Percentiles rank a stretch among this genome's conserved stretches.
These are phyloP conservation scores for Oryza meridionalis DNA, from an alignment of 176 grass and related monocot species.

Conservation along the genomic window DNA sequence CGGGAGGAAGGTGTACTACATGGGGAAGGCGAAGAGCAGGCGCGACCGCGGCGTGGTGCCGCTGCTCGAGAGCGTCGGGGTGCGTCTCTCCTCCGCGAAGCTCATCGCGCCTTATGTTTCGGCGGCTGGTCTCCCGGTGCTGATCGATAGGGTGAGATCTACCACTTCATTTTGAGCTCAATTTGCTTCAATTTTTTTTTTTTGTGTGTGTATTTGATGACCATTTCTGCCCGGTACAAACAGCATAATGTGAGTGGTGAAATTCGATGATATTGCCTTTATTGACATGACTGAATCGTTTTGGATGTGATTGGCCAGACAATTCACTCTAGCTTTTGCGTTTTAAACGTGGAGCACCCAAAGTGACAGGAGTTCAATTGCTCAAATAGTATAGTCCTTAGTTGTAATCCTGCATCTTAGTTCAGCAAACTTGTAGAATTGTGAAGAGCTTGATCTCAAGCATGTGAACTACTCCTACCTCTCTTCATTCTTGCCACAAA, in stretches of 20 bases:
- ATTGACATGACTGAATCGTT: too few species aligned
- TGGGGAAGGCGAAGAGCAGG: constrained; percentile 79
- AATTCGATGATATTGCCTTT: too few species aligned
- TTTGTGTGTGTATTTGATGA: too few species aligned
- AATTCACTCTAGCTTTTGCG: too few species aligned
- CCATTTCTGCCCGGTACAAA: too few species aligned
- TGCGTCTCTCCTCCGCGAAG: constrained; percentile 78
- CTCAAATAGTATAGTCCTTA: too few species aligned
- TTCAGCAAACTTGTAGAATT: background rate
- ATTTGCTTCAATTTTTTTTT: background rate
- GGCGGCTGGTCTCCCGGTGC: constrained; percentile 55
- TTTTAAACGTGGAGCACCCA: too few species aligned
- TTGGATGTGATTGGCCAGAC: too few species aligned
- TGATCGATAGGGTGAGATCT: constrained; percentile 61
- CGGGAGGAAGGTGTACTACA: constrained; percentile 80
- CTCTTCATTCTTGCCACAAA: background rate
- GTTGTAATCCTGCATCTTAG: background rate
- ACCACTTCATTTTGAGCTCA: background rate
- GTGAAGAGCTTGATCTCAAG: constrained; percentile 4
- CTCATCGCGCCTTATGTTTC: constrained; percentile 68
- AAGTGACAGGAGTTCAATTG: too few species aligned
- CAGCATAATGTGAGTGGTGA: too few species aligned
- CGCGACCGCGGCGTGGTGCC: constrained; percentile 68
- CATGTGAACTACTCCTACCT: background rate
- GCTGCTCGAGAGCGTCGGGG: constrained; percentile 76